phyloP scores from a whole-genome alignment of 2,329 filamentous ascomycete genomes.

The Piedraia hortae region DNA sequence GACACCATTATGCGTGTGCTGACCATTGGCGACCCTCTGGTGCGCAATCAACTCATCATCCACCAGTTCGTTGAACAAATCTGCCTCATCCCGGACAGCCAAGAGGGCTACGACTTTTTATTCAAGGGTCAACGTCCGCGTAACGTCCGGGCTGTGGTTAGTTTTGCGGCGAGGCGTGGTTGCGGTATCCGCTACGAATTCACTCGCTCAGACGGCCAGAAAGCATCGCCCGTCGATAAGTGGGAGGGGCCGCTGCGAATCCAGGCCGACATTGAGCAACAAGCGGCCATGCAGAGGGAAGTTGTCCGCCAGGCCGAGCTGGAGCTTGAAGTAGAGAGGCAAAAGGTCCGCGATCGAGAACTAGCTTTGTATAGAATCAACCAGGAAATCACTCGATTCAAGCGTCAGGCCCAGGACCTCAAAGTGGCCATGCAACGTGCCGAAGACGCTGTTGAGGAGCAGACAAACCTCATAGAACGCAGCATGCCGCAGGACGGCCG shows the following conservation, averaged over 20 bases:
- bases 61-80: conserved; percentile 59
- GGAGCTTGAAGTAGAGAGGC: conserved; percentile 26
- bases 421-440: conserved; percentile 29
- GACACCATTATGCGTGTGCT: conserved; percentile 59
- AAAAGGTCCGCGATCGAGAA: conserved; percentile 21
- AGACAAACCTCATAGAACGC: conserved; percentile 36
- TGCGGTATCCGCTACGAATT: conserved; percentile 33
- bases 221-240: conserved; percentile 25
- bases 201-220: conserved; percentile 21
- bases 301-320: conserved; percentile 10
- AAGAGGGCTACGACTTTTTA: conserved; percentile 42
- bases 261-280: conserved; percentile 10
- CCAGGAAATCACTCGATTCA: conserved; percentile 23
- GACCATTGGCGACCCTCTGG: conserved; percentile 48
- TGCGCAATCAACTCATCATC: conserved; percentile 64
- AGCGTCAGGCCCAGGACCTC: conserved; percentile 20
- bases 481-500: conserved; percentile 33
- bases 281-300: conserved; percentile 17
- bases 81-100: conserved; percentile 41
- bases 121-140: conserved; percentile 27
- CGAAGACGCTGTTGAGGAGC: conserved; percentile 32
- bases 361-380: conserved; percentile 23
- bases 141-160: conserved; percentile 29
- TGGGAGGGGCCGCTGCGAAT: conserved; percentile 33
- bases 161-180: conserved; percentile 27